Conservation (phyloP, 2,329 filamentous ascomycete species). For the Thielaviopsis euricoi region DNA sequence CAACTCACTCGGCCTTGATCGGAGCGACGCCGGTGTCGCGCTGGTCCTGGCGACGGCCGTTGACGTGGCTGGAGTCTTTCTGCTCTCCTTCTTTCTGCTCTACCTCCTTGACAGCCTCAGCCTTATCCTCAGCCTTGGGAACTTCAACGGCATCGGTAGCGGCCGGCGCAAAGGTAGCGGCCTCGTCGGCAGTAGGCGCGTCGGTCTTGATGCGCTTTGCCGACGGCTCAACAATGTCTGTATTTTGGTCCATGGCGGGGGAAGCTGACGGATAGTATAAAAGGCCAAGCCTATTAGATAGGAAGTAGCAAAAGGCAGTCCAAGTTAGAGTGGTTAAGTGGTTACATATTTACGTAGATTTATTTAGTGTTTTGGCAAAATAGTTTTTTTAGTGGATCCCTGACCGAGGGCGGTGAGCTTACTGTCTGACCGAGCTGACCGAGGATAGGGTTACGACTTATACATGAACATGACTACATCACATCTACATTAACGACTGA, state of each 20-base stretch:
- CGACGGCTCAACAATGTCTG: slow-evolving; percentile 23
- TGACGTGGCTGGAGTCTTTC: slow-evolving; percentile 26
- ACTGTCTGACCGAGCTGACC: neutral
- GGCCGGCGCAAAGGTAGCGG: slow-evolving; percentile 9
- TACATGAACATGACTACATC: too few species aligned
- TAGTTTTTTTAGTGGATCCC: neutral
- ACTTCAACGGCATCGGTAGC: neutral
- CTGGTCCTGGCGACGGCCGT: slow-evolving; percentile 22
- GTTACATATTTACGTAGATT: neutral
- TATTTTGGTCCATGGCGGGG: neutral
- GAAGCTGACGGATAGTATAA: neutral
- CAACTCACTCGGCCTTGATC: slow-evolving; percentile 23
- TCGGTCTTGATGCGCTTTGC: slow-evolving; percentile 39
- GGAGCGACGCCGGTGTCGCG: slow-evolving; percentile 16
- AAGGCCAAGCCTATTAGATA: neutral
- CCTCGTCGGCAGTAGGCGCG: neutral
- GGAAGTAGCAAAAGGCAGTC: neutral
- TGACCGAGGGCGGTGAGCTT: neutral
- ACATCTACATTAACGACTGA: too few species aligned
- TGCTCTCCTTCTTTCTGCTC: too few species aligned
- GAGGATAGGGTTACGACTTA: too few species aligned
- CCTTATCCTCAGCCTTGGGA: neutral
- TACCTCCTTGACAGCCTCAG: too few species aligned
- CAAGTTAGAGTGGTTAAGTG: neutral
- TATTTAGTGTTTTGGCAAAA: neutral